Percentiles rank a stretch among this genome's conserved stretches.
phyloP scores from a whole-genome alignment of 371 early-diverging fungal species.

The Mortierella sp. region DNA sequence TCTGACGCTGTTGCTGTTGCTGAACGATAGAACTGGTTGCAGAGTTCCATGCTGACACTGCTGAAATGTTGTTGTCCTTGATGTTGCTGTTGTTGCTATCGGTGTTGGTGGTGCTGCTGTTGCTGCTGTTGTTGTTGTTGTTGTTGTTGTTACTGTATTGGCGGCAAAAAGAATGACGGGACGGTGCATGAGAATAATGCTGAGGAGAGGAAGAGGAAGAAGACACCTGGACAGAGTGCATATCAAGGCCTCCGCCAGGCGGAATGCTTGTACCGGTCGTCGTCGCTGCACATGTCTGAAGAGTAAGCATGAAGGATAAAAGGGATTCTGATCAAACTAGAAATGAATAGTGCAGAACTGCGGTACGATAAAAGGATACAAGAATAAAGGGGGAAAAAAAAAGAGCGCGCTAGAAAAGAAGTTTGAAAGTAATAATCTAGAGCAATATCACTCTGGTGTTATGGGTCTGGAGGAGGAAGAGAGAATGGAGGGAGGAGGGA shows the following conservation, averaged over 20 bases:
- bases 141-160: not conserved
- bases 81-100: not conserved
- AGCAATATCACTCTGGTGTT: conserved; percentile 1
- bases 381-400: not conserved
- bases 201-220: conserved; percentile 8
- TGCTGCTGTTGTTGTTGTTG: conserved; percentile 7
- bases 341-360: conserved; percentile 13
- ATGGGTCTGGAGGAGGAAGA: conserved; percentile 46
- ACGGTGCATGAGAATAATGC: conserved; percentile 9
- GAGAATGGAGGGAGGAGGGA: conserved; percentile 21
- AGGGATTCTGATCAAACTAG: conserved; percentile 11
- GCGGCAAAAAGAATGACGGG: conserved; percentile 5
- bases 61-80: conserved; percentile 1
- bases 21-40: not conserved
- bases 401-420: not conserved
- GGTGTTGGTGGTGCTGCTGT: conserved; percentile 6
- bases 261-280: conserved; percentile 38
- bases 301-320: conserved; percentile 43
- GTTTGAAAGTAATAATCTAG: not conserved
- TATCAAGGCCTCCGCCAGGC: conserved; percentile 40
- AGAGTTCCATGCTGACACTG: not conserved
- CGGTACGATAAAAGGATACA: conserved; percentile 18
- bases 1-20: conserved; percentile 13
- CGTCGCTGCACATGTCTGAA: conserved; percentile 44
- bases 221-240: conserved; percentile 26